These are phyloP conservation scores for Fraxinus platypoda DNA, from an alignment of 305 asterid genomes.

Conservation along the genomic window DNA sequence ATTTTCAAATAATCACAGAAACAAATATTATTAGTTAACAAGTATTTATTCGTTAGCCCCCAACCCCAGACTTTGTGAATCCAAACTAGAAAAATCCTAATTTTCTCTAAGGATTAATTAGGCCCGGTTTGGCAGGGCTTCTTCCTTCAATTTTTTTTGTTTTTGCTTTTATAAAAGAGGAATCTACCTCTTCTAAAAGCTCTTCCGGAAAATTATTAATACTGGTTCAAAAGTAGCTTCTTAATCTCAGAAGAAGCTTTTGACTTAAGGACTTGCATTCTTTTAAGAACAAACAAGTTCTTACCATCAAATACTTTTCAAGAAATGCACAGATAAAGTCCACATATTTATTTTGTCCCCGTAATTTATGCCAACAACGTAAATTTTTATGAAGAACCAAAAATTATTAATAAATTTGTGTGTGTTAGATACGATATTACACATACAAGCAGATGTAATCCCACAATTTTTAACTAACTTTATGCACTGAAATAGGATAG, in stretches of 20 bases:
- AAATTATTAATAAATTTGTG: not conserved
- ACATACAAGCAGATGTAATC: not conserved
- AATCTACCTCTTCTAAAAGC: not conserved
- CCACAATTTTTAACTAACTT: not conserved
- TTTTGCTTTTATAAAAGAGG: not conserved
- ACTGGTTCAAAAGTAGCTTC: not conserved
- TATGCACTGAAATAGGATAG: not conserved
- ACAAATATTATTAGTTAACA: not conserved
- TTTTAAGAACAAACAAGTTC: not conserved
- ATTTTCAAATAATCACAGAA: not conserved
- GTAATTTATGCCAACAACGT: not conserved
- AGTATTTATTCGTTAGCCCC: not conserved
- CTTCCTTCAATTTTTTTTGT: not conserved
- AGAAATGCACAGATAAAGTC: not conserved
- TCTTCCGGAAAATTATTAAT: not conserved
- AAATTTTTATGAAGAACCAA: not conserved
- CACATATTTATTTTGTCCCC: not conserved
- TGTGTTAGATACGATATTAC: not conserved
- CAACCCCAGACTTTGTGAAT: not conserved
- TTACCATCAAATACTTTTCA: not conserved
- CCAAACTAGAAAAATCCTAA: not conserved
- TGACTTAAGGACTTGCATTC: not conserved
- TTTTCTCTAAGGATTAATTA: not conserved
- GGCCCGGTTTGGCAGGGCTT: not conserved
- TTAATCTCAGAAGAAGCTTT: not conserved